These are phyloP conservation scores for Fibroporia radiculosa DNA, from an alignment of 768 basidiomycete genomes.

Conservation along the genomic window DNA sequence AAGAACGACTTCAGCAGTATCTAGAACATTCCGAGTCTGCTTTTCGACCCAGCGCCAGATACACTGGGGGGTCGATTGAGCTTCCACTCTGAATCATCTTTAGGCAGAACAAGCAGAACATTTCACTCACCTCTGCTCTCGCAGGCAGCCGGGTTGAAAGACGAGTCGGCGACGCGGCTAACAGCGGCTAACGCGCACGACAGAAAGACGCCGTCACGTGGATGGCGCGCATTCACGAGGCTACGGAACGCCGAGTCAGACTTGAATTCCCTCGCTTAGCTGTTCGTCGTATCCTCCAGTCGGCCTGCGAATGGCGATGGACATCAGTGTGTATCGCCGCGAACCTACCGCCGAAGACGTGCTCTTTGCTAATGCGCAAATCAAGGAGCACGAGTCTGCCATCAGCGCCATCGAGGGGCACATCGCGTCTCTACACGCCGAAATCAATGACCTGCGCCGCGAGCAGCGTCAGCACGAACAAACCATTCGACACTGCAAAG, in stretches of 20 bases:
- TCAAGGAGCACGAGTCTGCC: constrained; percentile 30
- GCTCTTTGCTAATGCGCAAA: constrained; percentile 13
- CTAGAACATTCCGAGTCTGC: constrained; percentile 81
- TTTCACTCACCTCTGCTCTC: not conserved
- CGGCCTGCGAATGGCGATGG: too few species aligned
- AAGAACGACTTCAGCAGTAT: constrained; percentile 79
- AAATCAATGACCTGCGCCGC: constrained; percentile 35
- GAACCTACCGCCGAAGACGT: constrained; percentile 20
- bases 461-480: constrained; percentile 34
- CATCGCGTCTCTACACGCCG: constrained; percentile 32
- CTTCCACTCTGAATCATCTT: constrained; percentile 94
- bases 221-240: too few species aligned
- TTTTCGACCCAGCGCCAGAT: constrained; percentile 48
- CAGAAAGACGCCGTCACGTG: too few species aligned
- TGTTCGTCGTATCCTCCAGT: too few species aligned
- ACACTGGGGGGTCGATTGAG: constrained; percentile 57
- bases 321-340: not conserved
- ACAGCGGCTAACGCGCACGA: too few species aligned
- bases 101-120: not conserved
- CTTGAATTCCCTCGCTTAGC: too few species aligned
- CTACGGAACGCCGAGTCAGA: too few species aligned
- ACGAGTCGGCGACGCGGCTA: too few species aligned
- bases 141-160: too few species aligned
- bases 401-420: constrained; percentile 34
- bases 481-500: constrained; percentile 36